These are phyloP conservation scores for Polytrichum formosum DNA, from an alignment of 225 moss, liverwort and hornwort genomes.

Conservation along the genomic window DNA sequence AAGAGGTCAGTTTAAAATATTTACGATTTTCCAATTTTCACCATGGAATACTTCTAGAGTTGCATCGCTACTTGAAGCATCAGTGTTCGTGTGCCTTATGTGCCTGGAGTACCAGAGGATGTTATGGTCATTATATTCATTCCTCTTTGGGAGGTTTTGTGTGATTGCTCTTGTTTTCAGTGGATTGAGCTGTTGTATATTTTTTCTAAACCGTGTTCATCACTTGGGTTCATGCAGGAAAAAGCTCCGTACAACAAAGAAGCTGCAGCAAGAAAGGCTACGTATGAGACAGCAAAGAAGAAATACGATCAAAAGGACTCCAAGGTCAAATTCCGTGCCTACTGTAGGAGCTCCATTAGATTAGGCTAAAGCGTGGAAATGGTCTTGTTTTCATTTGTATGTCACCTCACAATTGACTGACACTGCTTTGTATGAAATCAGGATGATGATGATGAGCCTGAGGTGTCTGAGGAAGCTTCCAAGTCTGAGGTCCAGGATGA, in stretches of 20 bases:
- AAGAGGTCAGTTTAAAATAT: background rate
- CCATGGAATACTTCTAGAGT: no score
- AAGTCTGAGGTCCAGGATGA: slow-evolving; percentile 17
- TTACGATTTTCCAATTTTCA: no score
- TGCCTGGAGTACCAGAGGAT: no score
- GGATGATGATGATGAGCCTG: slow-evolving; percentile 41
- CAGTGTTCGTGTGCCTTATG: background rate
- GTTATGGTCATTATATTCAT: no score
- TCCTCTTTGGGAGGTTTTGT: no score
- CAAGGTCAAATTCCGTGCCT: background rate
- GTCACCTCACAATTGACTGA: no score
- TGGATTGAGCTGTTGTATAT: no score
- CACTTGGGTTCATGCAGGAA: slow-evolving; percentile 25
- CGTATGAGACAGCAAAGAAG: slow-evolving; percentile 38
- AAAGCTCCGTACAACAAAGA: slow-evolving; percentile 40
- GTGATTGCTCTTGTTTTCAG: no score
- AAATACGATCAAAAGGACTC: slow-evolving; percentile 26
- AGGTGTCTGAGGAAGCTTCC: slow-evolving; percentile 36
- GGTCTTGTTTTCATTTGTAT: no score
- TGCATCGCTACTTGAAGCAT: background rate
- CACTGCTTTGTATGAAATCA: background rate
- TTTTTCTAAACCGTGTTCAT: no score
- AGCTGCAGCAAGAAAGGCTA: slow-evolving; percentile 34
- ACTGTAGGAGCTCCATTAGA: no score
- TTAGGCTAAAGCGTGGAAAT: no score